Base-by-base conservation (phyloP, 2,329 filamentous ascomycete species). In the Ilyonectria mors-panacis region DNA sequence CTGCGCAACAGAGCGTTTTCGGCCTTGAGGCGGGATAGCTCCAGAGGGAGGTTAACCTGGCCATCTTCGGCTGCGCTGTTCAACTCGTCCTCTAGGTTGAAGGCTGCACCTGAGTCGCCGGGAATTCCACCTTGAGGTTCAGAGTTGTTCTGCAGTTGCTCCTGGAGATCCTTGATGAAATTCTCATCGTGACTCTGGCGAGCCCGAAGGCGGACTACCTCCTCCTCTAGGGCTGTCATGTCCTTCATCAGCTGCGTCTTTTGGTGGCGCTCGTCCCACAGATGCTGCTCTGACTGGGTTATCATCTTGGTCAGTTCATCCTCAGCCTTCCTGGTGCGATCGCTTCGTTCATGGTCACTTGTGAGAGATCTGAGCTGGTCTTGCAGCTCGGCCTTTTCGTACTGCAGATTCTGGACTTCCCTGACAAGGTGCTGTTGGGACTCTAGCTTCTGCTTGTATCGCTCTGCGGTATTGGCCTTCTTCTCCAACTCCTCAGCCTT, bases 381-480 rank as follows among this genome's bases (percentile, higher is more conserved):
- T 70, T 87, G 82, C 58, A 88, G 78, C 68, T 88, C 85, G 37
- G 86, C 84, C 66, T 86, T 84, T 72, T 88, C 87, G 65, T 86
- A 86, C 63, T 86, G 84, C 7, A 91, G 81, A 37, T 85, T 83
- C 59, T 86, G 82, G 54, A 89, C 85, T 70, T 91, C 88, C 61
- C 83, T 85, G 66, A 88, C 87, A 37, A 89, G 80, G 19, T 84
- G 81, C 63, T 86, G 87, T 73, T 87, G 85, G 15, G 84, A 83
- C 74, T 89, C 87, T 15, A 91, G 83, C 78, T 91, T 91, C 76
- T 89, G 87, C 77, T 88, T 87, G 75, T 88, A 88, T 63, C 89
- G 84, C 61, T 91, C 89, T 8, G 87, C 87, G 61, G 85, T 88
- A 70, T 91, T 91, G 67, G 89, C 89, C 72, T 89, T 90, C 76